Evolutionary conservation across 495 filamentous ascomycete genomes (phyloP).

Genomic region (Penicillium cosmopolitanum): DNA sequence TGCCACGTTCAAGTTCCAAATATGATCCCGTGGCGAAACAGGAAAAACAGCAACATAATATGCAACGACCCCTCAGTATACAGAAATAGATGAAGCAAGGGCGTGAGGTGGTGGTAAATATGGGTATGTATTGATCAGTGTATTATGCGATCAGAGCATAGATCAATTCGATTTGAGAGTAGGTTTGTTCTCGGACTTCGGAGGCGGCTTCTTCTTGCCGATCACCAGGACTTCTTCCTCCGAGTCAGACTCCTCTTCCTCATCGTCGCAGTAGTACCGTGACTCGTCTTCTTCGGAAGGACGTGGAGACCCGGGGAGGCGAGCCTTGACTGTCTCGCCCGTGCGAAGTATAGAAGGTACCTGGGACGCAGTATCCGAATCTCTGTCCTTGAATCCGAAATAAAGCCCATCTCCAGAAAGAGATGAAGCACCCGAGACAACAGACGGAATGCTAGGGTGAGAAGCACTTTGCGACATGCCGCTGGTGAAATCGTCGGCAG

Average conservation of each 20-base stretch:
- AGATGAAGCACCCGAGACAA: slow-evolving; percentile 82
- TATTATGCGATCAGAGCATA: slow-evolving; percentile 4
- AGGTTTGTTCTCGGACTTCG: slow-evolving; percentile 25
- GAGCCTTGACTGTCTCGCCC: slow-evolving; percentile 49
- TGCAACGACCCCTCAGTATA: slow-evolving; percentile 29
- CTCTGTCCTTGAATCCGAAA: slow-evolving; percentile 28
- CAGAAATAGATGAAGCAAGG: slow-evolving; percentile 24
- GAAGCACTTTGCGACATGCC: slow-evolving; percentile 67
- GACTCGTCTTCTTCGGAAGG: slow-evolving; percentile 45
- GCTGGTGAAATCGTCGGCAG: slow-evolving; percentile 57
- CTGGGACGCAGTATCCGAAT: slow-evolving; percentile 33
- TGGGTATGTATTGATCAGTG: background rate
- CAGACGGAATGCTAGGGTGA: slow-evolving; percentile 75
- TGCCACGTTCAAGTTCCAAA: slow-evolving; percentile 15
- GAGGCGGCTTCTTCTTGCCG: slow-evolving; percentile 40
- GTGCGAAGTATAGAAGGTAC: slow-evolving; percentile 51
- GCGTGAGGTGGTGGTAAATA: slow-evolving; percentile 3
- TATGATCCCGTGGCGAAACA: slow-evolving; percentile 14
- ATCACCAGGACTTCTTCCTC: slow-evolving; percentile 56
- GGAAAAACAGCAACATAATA: slow-evolving; percentile 23
- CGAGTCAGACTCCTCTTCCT: slow-evolving; percentile 48
- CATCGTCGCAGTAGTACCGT: slow-evolving; percentile 50
- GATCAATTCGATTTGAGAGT: slow-evolving; percentile 2
- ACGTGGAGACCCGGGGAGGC: slow-evolving; percentile 23
- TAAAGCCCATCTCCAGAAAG: slow-evolving; percentile 56